These are phyloP conservation scores for Prinsepia uniflora DNA, from an alignment of 306 rosid species.

Conservation along the genomic window DNA sequence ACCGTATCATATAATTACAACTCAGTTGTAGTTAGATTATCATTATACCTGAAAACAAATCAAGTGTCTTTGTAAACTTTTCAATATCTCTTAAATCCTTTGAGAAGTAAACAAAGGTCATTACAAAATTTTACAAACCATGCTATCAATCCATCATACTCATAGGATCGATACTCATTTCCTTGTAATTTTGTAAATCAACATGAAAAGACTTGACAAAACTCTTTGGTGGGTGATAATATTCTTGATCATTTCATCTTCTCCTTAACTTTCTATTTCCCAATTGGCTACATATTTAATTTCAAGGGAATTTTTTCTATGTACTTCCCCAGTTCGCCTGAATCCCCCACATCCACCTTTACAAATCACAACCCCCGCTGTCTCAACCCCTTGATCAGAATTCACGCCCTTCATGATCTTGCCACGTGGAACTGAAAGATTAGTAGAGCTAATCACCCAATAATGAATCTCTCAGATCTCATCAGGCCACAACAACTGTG, in stretches of 20 bases:
- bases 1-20: too few species aligned
- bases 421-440: constrained; percentile 5
- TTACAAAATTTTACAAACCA: constrained; percentile 20
- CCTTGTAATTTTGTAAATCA: constrained; percentile 25
- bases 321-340: background rate
- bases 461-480: background rate
- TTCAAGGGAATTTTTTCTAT: background rate
- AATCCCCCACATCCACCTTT: background rate
- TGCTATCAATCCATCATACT: background rate
- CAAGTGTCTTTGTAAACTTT: constrained; percentile 19
- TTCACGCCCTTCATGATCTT: background rate
- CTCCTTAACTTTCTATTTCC: background rate
- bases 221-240: constrained; percentile 9
- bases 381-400: background rate
- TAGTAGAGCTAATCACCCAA: background rate
- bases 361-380: background rate
- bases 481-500: constrained; percentile 69
- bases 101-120: constrained; percentile 16
- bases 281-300: background rate
- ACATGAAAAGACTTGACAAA: constrained; percentile 25
- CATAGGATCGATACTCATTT: background rate
- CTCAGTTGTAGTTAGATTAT: too few species aligned
- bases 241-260: background rate
- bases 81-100: constrained; percentile 10
- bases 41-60: too few species aligned